Conservation (phyloP, 106 monocot species). For the Hemerocallis citrina region DNA sequence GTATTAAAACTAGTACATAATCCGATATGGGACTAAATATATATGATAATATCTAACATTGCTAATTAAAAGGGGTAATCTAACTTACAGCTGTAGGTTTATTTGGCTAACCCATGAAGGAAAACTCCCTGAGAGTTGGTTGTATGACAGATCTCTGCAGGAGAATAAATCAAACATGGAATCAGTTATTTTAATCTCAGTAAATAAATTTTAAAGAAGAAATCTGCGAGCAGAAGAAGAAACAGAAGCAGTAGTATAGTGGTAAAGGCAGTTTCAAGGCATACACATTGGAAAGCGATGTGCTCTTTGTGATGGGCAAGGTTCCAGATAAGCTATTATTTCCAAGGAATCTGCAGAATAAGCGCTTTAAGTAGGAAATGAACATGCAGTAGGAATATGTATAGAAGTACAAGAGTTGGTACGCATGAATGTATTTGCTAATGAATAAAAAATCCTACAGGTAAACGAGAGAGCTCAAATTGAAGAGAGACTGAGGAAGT, state of each 20-base stretch:
- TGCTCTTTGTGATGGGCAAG: constrained; percentile 52
- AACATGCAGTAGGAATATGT: background rate
- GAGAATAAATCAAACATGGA: background rate
- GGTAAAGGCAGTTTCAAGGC: background rate
- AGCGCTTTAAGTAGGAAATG: background rate
- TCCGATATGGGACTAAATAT: too few relatives aligned
- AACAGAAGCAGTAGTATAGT: background rate
- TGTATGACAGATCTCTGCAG: constrained; percentile 89
- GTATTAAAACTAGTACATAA: too few relatives aligned
- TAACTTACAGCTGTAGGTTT: constrained; percentile 65
- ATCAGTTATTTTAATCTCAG: background rate
- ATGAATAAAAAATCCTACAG: constrained; percentile 41
- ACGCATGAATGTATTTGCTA: background rate
- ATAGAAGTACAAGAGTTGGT: background rate
- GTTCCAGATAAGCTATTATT: constrained; percentile 68
- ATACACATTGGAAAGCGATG: constrained; percentile 51
- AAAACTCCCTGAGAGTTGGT: constrained; percentile 70
- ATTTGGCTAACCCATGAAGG: constrained; percentile 58
- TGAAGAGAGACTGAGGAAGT: constrained; percentile 70
- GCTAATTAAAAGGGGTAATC: too few relatives aligned
- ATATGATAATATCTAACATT: too few relatives aligned
- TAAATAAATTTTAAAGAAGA: background rate
- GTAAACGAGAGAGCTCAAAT: constrained; percentile 27
- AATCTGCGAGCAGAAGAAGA: background rate
- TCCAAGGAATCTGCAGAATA: constrained; percentile 65